Base-by-base conservation (phyloP, 805 yeast species). In the Cyberlindnera euphorbiiphila region DNA sequence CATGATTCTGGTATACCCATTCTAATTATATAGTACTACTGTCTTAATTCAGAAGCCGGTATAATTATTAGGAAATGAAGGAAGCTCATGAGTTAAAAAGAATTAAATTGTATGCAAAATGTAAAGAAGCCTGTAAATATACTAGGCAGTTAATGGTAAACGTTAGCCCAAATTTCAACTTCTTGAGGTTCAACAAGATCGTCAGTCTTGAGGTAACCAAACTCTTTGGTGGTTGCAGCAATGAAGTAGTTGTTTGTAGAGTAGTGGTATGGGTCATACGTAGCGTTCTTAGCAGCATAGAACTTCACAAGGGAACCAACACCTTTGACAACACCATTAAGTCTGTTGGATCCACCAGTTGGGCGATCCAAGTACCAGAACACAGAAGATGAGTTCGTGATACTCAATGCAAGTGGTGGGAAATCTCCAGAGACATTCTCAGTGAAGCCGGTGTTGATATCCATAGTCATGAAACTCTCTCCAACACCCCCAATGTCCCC, bases 251-350 rank as follows among this genome's bases (percentile, higher is more conserved):
- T n/a, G 7, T 26, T 9, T 9, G 43, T 29, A 26, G 71, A 65
- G 51, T 58, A 61, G 14, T 41, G 25, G 60, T 70, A 70, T 21
- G 72, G 71, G 50, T 71, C 76, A 17, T 31, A 22, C 29, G 47
- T 49, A 42, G 65, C 59, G 57, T 69, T 62, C 62, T 59, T 66
- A 49, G 65, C 62, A 37, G 68, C 74, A 47, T 56, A 64, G 56
- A 68, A 66, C n/a, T 17, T 17, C 25, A 35, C 31, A 9, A 19
- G 19, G 22, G 56, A 57, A 21, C 43, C 68, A 29, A 61, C 53
- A 39, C 56, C 53, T 15, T 44, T 34, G 34, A 68, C 50, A n/a
- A 42, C 38, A 26, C 57, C 62, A 36, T 43, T 34, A 5, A 31
- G 23, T 23, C 27, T 31, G 28, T 10, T 19, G 8, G 29, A n/a